Evolutionary conservation across 192 early-diverging fungal species (phyloP), one percentile per base, ranked within the genome.

Genomic region (Geosiphon pyriformis): DNA sequence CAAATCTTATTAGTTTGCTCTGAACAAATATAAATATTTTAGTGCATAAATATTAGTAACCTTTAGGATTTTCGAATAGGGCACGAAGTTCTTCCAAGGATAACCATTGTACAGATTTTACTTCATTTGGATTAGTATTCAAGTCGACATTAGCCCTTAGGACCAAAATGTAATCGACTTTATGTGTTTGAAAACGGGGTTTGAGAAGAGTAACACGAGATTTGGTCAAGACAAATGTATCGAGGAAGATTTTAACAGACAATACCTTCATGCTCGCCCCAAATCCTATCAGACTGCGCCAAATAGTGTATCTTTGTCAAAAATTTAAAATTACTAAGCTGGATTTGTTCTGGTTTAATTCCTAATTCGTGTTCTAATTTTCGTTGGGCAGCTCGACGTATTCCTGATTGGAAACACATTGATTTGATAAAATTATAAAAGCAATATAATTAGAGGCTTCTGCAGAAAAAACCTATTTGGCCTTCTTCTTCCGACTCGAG

Each of bases 321-420:
- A 74, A 88, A 98, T 65, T 89, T 67, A 71, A 98, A 87, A 35
- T 86, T 67, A 18, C 95, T 92, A 71, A 95, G 56, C 2, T 89
- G 89, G 10, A 97, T 88, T 70, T 94, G 83, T 58, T 81, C 69
- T 7, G 80, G 76, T 60, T 76, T 76, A 58, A 98, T 97, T 30
- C 96, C 96, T 55, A 98, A 82, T 72, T 98, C 96, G 72, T 98
- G 96, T 58, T 91, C 85, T 55, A 98, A 79, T 77, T 98, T 98
- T 52, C 96, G 82, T 75, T 90, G 88, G 50, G 94, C 96, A 29
- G 96, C 96, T 11, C 85, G 78, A 57, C 90, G 81, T 31, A 90
- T 94, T 49, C 93, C 94, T 73, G 73, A 50, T 56, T 59, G n/a
- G n/a, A n/a, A n/a, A 34, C 37, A 42, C 15, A 42, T 10, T 42